phyloP scores from a whole-genome alignment of 345 rosid genomes.

The Brassica incana region DNA sequence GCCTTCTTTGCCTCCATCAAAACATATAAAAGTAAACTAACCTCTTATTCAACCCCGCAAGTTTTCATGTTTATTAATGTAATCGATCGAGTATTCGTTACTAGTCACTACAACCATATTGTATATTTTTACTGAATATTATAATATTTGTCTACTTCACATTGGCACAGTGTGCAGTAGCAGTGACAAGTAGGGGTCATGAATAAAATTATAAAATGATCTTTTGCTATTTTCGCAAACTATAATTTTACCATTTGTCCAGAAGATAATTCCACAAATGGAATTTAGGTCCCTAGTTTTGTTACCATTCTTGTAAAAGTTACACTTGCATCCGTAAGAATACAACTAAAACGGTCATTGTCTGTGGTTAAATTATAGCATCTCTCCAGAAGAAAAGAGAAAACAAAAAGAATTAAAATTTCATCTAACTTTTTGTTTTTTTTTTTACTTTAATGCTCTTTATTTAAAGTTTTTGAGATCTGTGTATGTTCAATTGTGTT shows the following conservation, averaged over 20 bases:
- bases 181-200: slow-evolving; percentile 20
- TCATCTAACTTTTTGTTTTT: neutral
- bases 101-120: neutral
- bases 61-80: neutral
- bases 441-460: slow-evolving; percentile 2
- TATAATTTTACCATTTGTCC: neutral
- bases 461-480: slow-evolving; percentile 23
- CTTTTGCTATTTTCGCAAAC: neutral
- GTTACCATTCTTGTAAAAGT: neutral
- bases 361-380: neutral
- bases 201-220: neutral
- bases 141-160: neutral
- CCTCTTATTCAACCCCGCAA: slow-evolving; percentile 1
- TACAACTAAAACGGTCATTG: neutral
- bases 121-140: neutral
- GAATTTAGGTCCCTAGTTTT: neutral
- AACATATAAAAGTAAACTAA: slow-evolving; percentile 14
- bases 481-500: slow-evolving; percentile 3
- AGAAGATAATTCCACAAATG: neutral
- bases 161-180: neutral
- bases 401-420: neutral
- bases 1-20: slow-evolving; percentile 7
- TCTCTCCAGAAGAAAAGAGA: neutral
- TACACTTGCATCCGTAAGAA: too few species aligned
- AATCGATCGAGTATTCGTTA: slow-evolving; percentile 2